Percentiles rank a stretch among this genome's conserved stretches.
Evolutionary conservation across 352 stramenopile species (phyloP).

Genomic region (Phytopythium oedochilum): DNA sequence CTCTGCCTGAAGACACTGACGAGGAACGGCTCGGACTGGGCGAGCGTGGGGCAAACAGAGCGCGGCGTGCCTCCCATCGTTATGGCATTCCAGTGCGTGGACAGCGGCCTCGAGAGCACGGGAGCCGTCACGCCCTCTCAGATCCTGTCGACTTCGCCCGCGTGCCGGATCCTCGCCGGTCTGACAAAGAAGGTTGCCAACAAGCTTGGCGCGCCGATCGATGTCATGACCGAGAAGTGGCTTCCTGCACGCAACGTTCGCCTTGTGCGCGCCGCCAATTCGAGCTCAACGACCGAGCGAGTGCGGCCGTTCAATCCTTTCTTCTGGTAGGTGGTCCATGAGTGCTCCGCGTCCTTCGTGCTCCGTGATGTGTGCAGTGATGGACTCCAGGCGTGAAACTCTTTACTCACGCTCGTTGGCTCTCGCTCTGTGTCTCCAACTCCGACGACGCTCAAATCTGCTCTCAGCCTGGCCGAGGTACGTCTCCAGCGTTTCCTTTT

Average conservation of each 20-base stretch:
- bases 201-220: slow-evolving; percentile 68
- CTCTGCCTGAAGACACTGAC: slow-evolving; percentile 65
- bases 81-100: slow-evolving; percentile 49
- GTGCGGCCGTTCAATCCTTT: slow-evolving; percentile 67
- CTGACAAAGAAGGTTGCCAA: slow-evolving; percentile 84
- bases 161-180: slow-evolving; percentile 66
- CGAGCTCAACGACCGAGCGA: slow-evolving; percentile 7
- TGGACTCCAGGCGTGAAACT: too few species aligned
- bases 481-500: too few species aligned
- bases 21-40: slow-evolving; percentile 69
- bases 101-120: slow-evolving; percentile 46
- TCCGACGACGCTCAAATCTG: too few species aligned
- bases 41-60: slow-evolving; percentile 56
- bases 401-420: not conserved
- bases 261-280: slow-evolving; percentile 10
- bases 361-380: too few species aligned
- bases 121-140: slow-evolving; percentile 32
- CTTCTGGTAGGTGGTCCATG: slow-evolving; percentile 38
- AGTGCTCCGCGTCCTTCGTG: not conserved
- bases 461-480: slow-evolving; percentile 1
- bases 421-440: not conserved
- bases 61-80: slow-evolving; percentile 60
- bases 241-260: slow-evolving; percentile 33
- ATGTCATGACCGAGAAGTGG: slow-evolving; percentile 86
- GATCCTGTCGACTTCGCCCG: slow-evolving; percentile 63